Evolutionary conservation across 2,329 filamentous ascomycete species (phyloP), one percentile per base, ranked within the genome.

Genomic region (Aspergillaceae sp.): DNA sequence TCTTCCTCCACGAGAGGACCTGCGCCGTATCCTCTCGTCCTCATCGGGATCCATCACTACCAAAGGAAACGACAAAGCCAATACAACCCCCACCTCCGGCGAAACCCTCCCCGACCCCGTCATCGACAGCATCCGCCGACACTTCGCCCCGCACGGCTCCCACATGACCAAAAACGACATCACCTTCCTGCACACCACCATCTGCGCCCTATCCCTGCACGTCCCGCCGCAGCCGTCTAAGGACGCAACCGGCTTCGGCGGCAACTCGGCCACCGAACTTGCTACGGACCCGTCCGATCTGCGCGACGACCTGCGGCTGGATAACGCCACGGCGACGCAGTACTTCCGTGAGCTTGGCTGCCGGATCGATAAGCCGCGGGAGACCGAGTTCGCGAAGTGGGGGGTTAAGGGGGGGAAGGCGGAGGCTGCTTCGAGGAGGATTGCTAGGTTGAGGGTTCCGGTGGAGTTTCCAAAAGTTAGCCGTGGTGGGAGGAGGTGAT

Each of bases 371-470:
- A 63, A 62, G 57, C 63, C 67, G 29, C 59, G 59, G 11, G 69
- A 71, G 50, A 56, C 57, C 1, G 71, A 73, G 52, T 66, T 65
- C 48, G 59, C 54, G 27, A 68, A 65, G 46, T 71, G 65, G 62
- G 66, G 63, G 9, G 62, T 72, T 42, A 82, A 78, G 48, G 75
- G 82, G 53, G 78, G 76, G 30, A 82, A 82, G 61, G 78, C 78
- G 1, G 75, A 80, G 58, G 77, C 75, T 3, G 65, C 67, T 19
- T 62, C 64, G 7, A 63, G 61, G 43, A 69, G 76, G 49, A 70
- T 90, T 42, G 89, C 86, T 8, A 81, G 81, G 55, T 70, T 97
- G 57, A 79, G 77, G 56, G 66, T 96, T 51, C 92, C 92, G 3
- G 71, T 96, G 41, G 77, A 83, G 48, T 96, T 96, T 63, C 92